Evolutionary conservation across 768 basidiomycete genomes (phyloP).

Genomic region (Epithele typhae): DNA sequence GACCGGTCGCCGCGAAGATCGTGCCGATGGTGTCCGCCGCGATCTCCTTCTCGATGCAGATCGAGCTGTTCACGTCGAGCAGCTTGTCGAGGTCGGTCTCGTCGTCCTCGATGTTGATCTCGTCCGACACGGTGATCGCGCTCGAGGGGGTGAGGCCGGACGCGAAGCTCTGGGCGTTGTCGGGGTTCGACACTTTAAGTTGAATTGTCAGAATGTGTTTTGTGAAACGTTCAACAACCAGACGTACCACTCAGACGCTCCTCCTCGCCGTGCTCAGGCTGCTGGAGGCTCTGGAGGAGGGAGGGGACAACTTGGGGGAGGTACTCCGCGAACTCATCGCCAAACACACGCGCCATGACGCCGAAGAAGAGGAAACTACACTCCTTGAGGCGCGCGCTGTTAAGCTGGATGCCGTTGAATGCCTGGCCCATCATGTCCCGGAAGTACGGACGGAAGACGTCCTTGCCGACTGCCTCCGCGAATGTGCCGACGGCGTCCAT

Average conservation of each 20-base stretch:
- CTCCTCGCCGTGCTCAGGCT: constrained; percentile 74
- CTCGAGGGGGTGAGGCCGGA: constrained; percentile 71
- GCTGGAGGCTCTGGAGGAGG: constrained; percentile 76
- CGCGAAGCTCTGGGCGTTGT: constrained; percentile 58
- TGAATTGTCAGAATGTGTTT: background rate
- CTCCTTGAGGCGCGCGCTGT: constrained; percentile 84
- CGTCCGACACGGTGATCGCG: constrained; percentile 62
- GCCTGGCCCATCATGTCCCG: constrained; percentile 94
- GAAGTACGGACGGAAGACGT: constrained; percentile 93
- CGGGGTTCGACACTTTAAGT: constrained; percentile 44
- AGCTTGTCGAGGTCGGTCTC: constrained; percentile 76
- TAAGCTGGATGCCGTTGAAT: constrained; percentile 84
- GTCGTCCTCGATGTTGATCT: constrained; percentile 65
- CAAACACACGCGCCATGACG: constrained; percentile 96
- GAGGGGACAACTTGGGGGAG: constrained; percentile 83
- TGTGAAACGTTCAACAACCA: no score
- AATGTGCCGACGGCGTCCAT: constrained; percentile 99
- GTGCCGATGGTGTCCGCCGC: constrained; percentile 95
- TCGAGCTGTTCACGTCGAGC: constrained; percentile 90
- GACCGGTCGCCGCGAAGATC: constrained; percentile 76
- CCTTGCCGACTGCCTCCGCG: constrained; percentile 93
- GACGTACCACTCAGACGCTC: constrained; percentile 38
- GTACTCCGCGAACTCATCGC: constrained; percentile 88
- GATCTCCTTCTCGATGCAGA: constrained; percentile 99
- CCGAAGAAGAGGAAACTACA: constrained; percentile 98